phyloP scores from a whole-genome alignment of 495 filamentous ascomycete species.

The Aeminium ludgeri region DNA sequence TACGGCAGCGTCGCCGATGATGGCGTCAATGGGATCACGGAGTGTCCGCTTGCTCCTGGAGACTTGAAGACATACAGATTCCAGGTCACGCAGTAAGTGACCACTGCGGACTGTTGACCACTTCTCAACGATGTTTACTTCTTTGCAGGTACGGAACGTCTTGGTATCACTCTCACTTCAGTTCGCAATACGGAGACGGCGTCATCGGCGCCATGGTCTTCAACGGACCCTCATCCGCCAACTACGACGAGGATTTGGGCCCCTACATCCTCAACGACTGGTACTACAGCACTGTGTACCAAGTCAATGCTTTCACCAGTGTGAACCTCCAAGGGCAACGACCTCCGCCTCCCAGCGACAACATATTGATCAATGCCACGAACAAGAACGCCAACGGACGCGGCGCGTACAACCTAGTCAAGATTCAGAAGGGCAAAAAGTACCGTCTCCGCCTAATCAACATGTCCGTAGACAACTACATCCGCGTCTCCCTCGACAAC shows the following conservation, averaged over 20 bases:
- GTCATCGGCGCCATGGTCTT: constrained; percentile 23
- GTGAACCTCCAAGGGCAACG: constrained; percentile 6
- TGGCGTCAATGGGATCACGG: constrained; percentile 24
- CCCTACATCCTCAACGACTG: constrained; percentile 23
- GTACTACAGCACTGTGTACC: constrained; percentile 20
- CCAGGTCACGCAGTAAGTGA: constrained; percentile 20
- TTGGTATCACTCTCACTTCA: constrained; percentile 22
- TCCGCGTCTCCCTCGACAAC: constrained; percentile 18
- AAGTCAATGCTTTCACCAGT: constrained; percentile 5
- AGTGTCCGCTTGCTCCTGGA: constrained; percentile 25
- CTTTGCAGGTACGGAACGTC: constrained; percentile 25
- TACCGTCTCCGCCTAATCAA: constrained; percentile 26
- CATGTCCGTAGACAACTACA: constrained; percentile 16
- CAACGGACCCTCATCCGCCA: constrained; percentile 22
- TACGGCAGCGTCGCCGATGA: constrained; percentile 19
- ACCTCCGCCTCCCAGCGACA: constrained; percentile 17
- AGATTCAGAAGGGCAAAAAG: constrained; percentile 21
- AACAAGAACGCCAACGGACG: constrained; percentile 18
- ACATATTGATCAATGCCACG: constrained; percentile 21
- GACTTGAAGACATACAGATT: constrained; percentile 23
- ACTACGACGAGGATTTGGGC: constrained; percentile 28
- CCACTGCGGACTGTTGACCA: no score
- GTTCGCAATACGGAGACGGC: constrained; percentile 26
- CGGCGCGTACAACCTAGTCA: constrained; percentile 18
- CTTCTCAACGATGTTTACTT: no score